Evolutionary conservation across 2,329 filamentous ascomycete genomes (phyloP), one percentile per base, ranked within the genome.

Genomic region (Aspergillus terreus): DNA sequence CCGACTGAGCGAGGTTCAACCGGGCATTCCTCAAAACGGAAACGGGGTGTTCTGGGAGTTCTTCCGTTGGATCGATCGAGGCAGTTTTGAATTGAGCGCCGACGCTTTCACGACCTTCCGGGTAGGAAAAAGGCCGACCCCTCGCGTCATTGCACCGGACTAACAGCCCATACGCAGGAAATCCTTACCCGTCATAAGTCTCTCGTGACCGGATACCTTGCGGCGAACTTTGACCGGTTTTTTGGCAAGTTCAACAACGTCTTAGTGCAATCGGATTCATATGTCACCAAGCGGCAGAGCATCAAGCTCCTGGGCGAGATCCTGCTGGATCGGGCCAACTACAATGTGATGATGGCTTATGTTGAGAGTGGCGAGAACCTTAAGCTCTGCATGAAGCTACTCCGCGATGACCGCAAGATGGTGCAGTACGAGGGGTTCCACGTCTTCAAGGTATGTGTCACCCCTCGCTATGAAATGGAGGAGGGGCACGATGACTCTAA

Each of bases 401-500:
- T 99, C 55, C 86, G 91, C 60, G 94, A 97, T 70, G 92, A 97
- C 71, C 84, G 92, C 61, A 94, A 95, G 72, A 99, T 99, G 92
- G 94, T 99, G 56, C 94, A 97, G 73, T 99, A 99, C 70, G 94
- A 99, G 71, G 94, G 92, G 6, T 99, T 99, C 71, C 94, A 99
- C 69, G 92, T 99, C 40, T 99, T 99, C 81, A 99, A 99, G 78
- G 82, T 84, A 65, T 55, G 62, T 53, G 25, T 23, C 27, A 11
- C 15, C 21, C 36, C 46, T 23, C 23, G 23, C 23, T 23, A 23
- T 2, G 23, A 23, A 23, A 6, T 23, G 23, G 1, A 14, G 23
- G 14, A 46, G 49, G n/a, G 49, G 43, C 38, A 21, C 44, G 36
- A 47, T 42, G 32, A 17, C 47, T 52, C 56, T 68, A 48, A 69